These are phyloP conservation scores for Pachyrhizus erosus DNA, from an alignment of 306 rosid species.

Conservation along the genomic window DNA sequence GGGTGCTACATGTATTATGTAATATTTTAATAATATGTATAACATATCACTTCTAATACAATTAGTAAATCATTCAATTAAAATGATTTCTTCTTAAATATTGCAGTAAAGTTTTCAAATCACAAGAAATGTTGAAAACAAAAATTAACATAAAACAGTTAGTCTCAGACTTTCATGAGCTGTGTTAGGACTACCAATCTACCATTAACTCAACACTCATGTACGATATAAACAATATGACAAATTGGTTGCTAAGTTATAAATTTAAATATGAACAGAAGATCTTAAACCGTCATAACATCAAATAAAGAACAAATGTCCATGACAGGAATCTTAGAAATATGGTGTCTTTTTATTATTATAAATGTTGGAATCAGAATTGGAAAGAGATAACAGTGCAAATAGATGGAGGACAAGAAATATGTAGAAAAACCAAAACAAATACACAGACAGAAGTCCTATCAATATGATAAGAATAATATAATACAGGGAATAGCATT, in stretches of 20 bases:
- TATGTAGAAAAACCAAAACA: not conserved
- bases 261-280: not conserved
- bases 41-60: not conserved
- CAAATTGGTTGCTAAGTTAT: not conserved
- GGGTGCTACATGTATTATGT: not conserved
- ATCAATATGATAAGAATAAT: not conserved
- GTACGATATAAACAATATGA: not conserved
- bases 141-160: conserved; percentile 24
- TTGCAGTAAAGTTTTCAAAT: not conserved
- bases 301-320: conserved; percentile 17
- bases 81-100: not conserved
- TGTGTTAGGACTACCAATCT: not conserved
- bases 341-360: not conserved
- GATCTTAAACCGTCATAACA: not conserved
- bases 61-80: not conserved
- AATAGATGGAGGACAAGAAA: not conserved
- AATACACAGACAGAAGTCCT: not conserved
- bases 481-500: not conserved
- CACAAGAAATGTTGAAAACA: conserved; percentile 9
- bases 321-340: not conserved
- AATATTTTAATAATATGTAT: conserved; percentile 6
- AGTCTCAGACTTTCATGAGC: not conserved
- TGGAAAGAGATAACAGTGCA: not conserved
- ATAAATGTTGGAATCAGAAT: not conserved
- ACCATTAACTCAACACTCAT: not conserved